Conservation (phyloP, 2,329 filamentous ascomycete species). For the Raffaelea deltoideospora region DNA sequence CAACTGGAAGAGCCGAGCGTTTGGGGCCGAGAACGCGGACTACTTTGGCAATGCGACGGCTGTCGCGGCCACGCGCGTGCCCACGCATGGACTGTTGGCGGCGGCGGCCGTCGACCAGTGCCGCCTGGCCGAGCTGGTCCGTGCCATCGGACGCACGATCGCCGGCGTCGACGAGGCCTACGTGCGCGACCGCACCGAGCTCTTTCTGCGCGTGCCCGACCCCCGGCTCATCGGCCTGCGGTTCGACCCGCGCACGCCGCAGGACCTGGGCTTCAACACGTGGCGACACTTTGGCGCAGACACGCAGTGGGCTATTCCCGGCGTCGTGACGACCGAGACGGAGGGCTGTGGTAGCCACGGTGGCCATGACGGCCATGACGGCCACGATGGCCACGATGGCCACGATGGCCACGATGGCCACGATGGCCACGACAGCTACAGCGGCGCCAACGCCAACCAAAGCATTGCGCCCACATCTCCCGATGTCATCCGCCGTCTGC, state of each 20-base stretch:
- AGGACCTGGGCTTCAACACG: conserved; percentile 27
- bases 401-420: no score
- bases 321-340: conserved; percentile 2
- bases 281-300: conserved; percentile 29
- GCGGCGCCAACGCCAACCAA: no score
- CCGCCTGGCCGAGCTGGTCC: conserved; percentile 16
- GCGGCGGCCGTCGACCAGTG: conserved; percentile 10
- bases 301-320: conserved; percentile 19
- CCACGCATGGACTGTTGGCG: conserved; percentile 10
- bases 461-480: conserved; percentile 8
- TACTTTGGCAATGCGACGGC: conserved; percentile 28
- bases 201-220: conserved; percentile 21
- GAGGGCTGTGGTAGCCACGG: background rate
- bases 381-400: no score
- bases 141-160: conserved; percentile 16
- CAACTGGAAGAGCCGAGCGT: conserved; percentile 24
- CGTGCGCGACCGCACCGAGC: conserved; percentile 20
- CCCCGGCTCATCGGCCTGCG: conserved; percentile 24
- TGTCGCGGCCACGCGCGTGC: conserved; percentile 19
- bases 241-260: conserved; percentile 23
- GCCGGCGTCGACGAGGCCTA: conserved; percentile 24
- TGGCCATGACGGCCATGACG: background rate
- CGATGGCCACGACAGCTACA: background rate
- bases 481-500: conserved; percentile 17
- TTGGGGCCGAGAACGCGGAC: conserved; percentile 14